phyloP scores from a whole-genome alignment of 2,329 filamentous ascomycete species.

The Colletotrichum eremochloae region DNA sequence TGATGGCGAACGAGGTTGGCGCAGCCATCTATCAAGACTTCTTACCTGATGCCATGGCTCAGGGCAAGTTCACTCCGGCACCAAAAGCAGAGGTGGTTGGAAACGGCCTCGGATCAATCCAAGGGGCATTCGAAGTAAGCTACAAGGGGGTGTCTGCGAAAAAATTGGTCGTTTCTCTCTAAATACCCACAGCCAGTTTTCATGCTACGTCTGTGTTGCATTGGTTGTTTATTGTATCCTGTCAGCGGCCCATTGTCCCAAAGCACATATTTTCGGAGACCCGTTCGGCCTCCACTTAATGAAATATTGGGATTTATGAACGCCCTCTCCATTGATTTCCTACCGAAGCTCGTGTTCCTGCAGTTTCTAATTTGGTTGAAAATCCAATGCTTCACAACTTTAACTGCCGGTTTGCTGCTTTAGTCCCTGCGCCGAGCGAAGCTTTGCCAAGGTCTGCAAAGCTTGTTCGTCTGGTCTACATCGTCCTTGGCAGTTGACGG shows the following conservation, averaged over 20 bases:
- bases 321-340: not conserved
- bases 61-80: slow-evolving; percentile 44
- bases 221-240: not conserved
- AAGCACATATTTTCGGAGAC: not conserved
- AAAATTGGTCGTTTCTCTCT: slow-evolving; percentile 45
- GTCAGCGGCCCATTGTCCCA: not conserved
- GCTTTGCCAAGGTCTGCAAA: not conserved
- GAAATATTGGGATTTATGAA: not conserved
- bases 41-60: slow-evolving; percentile 45
- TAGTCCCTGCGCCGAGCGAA: not conserved
- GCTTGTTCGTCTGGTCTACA: not conserved
- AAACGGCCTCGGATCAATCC: slow-evolving; percentile 45
- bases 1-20: slow-evolving; percentile 45
- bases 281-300: not conserved
- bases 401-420: no score
- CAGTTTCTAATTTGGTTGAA: not conserved
- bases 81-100: slow-evolving; percentile 46
- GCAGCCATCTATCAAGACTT: slow-evolving; percentile 46
- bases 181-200: not conserved
- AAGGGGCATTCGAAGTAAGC: slow-evolving; percentile 44
- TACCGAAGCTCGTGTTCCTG: not conserved
- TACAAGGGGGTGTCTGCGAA: slow-evolving; percentile 46
- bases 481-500: not conserved
- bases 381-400: not conserved
- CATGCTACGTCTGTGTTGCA: not conserved